Evolutionary conservation across 257 asterid species (phyloP).

Genomic region (Lycium barbarum): DNA sequence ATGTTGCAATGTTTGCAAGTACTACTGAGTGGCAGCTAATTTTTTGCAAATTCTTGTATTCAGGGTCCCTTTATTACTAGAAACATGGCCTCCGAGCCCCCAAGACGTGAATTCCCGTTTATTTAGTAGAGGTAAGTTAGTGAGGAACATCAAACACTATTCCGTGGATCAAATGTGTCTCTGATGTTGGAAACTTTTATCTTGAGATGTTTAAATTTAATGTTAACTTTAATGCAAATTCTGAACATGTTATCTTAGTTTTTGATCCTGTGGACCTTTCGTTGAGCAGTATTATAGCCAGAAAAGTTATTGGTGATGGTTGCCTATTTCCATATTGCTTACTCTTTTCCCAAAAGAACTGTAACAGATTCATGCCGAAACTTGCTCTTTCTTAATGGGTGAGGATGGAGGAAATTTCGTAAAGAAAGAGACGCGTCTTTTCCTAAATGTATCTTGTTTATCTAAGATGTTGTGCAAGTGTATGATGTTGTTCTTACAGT

Average conservation of each 20-base stretch:
- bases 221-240: background rate
- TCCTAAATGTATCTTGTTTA: background rate
- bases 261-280: background rate
- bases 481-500: background rate
- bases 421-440: background rate
- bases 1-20: background rate
- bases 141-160: background rate
- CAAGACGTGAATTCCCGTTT: constrained; percentile 36
- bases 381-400: background rate
- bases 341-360: background rate
- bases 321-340: background rate
- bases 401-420: background rate
- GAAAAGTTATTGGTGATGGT: background rate
- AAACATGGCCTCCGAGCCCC: constrained; percentile 28
- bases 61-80: constrained; percentile 63
- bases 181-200: background rate
- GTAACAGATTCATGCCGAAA: background rate
- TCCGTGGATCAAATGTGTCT: background rate
- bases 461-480: background rate
- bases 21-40: background rate
- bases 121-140: constrained; percentile 42
- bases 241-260: background rate
- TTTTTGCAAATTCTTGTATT: constrained; percentile 20
- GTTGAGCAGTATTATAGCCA: background rate
- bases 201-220: background rate